phyloP scores from a whole-genome alignment of 2,329 filamentous ascomycete species.

The Geosmithia morbida region DNA sequence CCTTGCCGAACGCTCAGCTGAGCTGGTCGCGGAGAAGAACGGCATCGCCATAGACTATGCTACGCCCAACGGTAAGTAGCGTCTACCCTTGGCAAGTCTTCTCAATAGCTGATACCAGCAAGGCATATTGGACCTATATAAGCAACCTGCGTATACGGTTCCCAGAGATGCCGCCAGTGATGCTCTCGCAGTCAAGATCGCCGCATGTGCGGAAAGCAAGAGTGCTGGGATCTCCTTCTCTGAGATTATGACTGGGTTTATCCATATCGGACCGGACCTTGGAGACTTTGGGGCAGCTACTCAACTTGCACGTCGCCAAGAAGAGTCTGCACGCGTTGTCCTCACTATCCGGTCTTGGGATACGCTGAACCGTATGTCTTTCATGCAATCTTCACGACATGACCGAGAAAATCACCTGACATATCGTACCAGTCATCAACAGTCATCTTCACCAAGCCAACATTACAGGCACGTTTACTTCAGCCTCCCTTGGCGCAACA shows the following conservation, averaged over 20 bases:
- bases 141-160: slow-evolving; percentile 25
- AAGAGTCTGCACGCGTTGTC: slow-evolving; percentile 2
- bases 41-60: slow-evolving; percentile 28
- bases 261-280: slow-evolving; percentile 29
- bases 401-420: background rate
- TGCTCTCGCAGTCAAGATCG: slow-evolving; percentile 13
- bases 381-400: background rate
- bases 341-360: slow-evolving; percentile 3
- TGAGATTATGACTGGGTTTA: slow-evolving; percentile 49
- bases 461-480: slow-evolving; percentile 1
- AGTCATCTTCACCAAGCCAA: background rate
- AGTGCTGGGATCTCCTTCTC: slow-evolving; percentile 43
- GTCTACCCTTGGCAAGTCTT: background rate
- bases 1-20: slow-evolving; percentile 49
- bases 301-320: slow-evolving; percentile 1
- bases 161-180: slow-evolving; percentile 9
- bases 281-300: slow-evolving; percentile 1
- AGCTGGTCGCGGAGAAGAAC: slow-evolving; percentile 26
- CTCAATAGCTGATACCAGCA: background rate
- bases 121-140: slow-evolving; percentile 37
- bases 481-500: slow-evolving; percentile 27
- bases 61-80: slow-evolving; percentile 15
- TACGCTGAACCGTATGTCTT: slow-evolving; percentile 1
- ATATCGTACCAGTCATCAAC: background rate
- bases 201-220: slow-evolving; percentile 24